Conservation (phyloP, 192 early-diverging fungal genomes). For the Mortierella alpina region DNA sequence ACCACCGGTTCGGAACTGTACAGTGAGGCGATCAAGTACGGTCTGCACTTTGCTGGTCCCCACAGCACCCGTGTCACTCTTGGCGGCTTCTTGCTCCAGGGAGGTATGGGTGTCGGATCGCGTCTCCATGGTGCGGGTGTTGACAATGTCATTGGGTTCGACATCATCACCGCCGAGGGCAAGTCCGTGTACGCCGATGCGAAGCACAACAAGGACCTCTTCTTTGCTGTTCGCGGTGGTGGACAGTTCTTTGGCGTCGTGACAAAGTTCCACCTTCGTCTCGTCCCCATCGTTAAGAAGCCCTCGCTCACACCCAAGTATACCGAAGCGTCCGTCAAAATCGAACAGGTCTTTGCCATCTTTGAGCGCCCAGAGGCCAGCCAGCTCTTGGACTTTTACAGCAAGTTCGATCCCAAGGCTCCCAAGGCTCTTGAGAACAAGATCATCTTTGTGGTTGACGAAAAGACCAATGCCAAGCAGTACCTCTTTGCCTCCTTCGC, state of each 20-base stretch:
- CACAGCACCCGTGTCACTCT: constrained; percentile 40
- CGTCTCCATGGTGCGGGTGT: constrained; percentile 44
- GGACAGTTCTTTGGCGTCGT: constrained; percentile 54
- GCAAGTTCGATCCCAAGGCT: constrained; percentile 46
- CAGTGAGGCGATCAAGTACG: constrained; percentile 49
- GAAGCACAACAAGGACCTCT: constrained; percentile 44
- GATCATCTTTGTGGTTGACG: constrained; percentile 40
- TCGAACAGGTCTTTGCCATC: constrained; percentile 54
- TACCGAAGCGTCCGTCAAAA: constrained; percentile 27
- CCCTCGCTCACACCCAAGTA: constrained; percentile 43
- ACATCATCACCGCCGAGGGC: constrained; percentile 36
- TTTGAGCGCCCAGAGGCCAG: constrained; percentile 47
- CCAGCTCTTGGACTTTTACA: constrained; percentile 34
- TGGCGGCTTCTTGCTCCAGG: constrained; percentile 51
- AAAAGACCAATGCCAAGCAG: constrained; percentile 41
- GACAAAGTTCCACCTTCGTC: constrained; percentile 44
- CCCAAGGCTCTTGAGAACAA: constrained; percentile 53
- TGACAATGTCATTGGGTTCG: constrained; percentile 50
- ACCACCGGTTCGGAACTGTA: constrained; percentile 41
- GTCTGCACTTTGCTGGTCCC: constrained; percentile 47
- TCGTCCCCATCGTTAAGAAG: constrained; percentile 47
- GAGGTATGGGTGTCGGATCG: constrained; percentile 51
- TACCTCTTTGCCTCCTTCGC: constrained; percentile 49
- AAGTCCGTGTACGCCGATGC: constrained; percentile 38
- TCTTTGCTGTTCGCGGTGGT: constrained; percentile 48